A percentile compares a stretch with the other conserved stretches of the same genome.
Conservation (phyloP, 169 alveolate species). For the Cryptosporidium viatorum region DNA sequence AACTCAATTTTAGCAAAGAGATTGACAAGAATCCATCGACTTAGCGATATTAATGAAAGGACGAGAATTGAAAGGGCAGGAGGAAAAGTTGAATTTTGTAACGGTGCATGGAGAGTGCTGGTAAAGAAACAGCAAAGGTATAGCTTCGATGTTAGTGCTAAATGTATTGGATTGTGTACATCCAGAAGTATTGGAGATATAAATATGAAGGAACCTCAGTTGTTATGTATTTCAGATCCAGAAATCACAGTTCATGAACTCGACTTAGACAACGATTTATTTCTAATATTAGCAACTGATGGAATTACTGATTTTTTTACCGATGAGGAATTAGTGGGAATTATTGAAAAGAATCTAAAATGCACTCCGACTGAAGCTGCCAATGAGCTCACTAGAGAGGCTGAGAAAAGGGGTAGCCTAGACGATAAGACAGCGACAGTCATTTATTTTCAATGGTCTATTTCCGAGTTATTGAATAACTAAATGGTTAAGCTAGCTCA, state of each 20-base stretch:
- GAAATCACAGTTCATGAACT: slow-evolving; percentile 36
- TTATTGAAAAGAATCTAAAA: slow-evolving; percentile 17
- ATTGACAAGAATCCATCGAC: slow-evolving; percentile 47
- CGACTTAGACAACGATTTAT: slow-evolving; percentile 57
- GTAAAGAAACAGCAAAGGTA: slow-evolving; percentile 45
- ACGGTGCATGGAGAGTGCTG: slow-evolving; percentile 63
- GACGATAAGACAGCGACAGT: slow-evolving; percentile 75
- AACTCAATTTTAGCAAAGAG: slow-evolving; percentile 16
- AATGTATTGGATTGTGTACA: slow-evolving; percentile 38
- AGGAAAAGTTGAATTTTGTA: slow-evolving; percentile 46
- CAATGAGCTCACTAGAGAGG: slow-evolving; percentile 19
- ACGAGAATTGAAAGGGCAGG: slow-evolving; percentile 69
- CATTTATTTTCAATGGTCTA: slow-evolving; percentile 60
- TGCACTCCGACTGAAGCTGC: slow-evolving; percentile 56
- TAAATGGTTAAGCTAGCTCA: background rate
- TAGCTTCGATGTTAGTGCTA: slow-evolving; percentile 22
- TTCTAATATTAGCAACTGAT: slow-evolving; percentile 53
- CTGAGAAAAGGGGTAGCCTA: slow-evolving; percentile 60
- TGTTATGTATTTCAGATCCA: slow-evolving; percentile 57
- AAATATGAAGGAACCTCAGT: slow-evolving; percentile 47
- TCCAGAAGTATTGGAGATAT: slow-evolving; percentile 72
- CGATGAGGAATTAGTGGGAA: slow-evolving; percentile 40
- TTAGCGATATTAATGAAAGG: slow-evolving; percentile 21
- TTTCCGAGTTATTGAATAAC: slow-evolving; percentile 18
- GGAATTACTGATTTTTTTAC: slow-evolving; percentile 61